Conservation (phyloP, 2,329 filamentous ascomycete genomes). For the Dactylellina sp. region DNA sequence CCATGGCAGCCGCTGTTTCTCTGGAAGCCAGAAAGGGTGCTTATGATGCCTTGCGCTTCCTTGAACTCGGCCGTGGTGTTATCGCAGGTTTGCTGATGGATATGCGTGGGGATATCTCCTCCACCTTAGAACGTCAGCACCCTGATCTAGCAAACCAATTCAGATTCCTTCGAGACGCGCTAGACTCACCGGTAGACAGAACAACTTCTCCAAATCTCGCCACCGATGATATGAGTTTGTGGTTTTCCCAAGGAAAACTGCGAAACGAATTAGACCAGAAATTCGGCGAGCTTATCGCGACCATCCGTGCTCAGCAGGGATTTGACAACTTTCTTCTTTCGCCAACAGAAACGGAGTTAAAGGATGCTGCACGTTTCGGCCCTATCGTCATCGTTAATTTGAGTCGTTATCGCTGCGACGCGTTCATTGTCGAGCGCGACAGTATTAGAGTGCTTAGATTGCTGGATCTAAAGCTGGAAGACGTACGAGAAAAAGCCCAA, state of each 20-base stretch:
- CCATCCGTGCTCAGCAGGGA: constrained; percentile 17
- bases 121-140: constrained; percentile 15
- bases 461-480: not conserved
- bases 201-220: too few species aligned
- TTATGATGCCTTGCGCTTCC: constrained; percentile 32
- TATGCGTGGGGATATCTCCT: constrained; percentile 58
- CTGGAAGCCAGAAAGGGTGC: constrained; percentile 5
- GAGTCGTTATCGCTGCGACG: constrained; percentile 24
- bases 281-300: constrained; percentile 18
- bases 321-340: constrained; percentile 37
- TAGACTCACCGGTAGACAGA: constrained; percentile 28
- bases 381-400: constrained; percentile 32
- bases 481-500: not conserved
- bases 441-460: constrained; percentile 5
- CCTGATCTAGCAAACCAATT: constrained; percentile 52
- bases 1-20: constrained; percentile 16
- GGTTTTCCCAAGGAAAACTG: not conserved
- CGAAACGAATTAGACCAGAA: constrained; percentile 13
- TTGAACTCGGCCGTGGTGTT: constrained; percentile 61
- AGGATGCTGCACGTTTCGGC: not conserved
- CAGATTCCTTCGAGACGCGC: constrained; percentile 38
- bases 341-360: constrained; percentile 25
- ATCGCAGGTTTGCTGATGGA: constrained; percentile 58
- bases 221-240: not conserved
- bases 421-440: constrained; percentile 17